A percentile compares a stretch with the other conserved stretches of the same genome.
These are phyloP conservation scores for Ormosia emarginata DNA, from an alignment of 306 rosid species.

Conservation along the genomic window DNA sequence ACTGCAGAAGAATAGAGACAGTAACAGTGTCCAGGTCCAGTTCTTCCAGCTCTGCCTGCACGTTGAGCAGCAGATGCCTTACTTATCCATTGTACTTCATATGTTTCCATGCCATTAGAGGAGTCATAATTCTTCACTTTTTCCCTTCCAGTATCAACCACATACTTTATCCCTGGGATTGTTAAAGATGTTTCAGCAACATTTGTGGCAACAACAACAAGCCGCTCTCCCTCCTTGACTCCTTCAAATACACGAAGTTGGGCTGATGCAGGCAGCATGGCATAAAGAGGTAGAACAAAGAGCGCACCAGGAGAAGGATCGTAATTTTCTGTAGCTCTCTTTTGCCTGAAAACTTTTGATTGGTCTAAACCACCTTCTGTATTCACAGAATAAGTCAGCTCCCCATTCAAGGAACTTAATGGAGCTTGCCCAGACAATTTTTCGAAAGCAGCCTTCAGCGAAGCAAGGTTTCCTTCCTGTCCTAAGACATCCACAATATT, in stretches of 20 bases:
- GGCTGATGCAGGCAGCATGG: conserved; percentile 83
- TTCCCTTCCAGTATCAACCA: conserved; percentile 91
- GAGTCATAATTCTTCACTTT: conserved; percentile 77
- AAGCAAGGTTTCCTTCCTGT: conserved; percentile 50
- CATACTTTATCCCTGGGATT: conserved; percentile 88
- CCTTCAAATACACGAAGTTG: conserved; percentile 76
- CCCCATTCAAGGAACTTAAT: conserved; percentile 31
- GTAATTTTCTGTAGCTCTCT: conserved; percentile 18
- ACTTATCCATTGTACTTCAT: conserved; percentile 82
- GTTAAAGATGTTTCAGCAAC: conserved; percentile 99
- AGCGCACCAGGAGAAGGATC: conserved; percentile 44
- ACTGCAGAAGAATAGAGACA: conserved; percentile 90
- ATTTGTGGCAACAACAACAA: conserved; percentile 86
- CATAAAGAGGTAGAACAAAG: conserved; percentile 86
- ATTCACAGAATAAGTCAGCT: conserved; percentile 18
- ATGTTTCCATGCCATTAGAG: conserved; percentile 78
- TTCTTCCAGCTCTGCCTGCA: conserved; percentile 91
- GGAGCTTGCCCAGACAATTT: conserved; percentile 45
- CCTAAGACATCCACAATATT: conserved; percentile 41
- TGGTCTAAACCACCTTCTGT: conserved; percentile 36
- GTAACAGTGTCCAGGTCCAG: conserved; percentile 90
- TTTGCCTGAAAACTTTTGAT: conserved; percentile 29
- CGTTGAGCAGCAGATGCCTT: conserved; percentile 97
- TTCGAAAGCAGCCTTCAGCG: conserved; percentile 79
- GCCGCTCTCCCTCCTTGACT: conserved; percentile 75